Evolutionary conservation across 371 early-diverging fungal genomes (phyloP).

Genomic region (Actinomortierella ambigua): DNA sequence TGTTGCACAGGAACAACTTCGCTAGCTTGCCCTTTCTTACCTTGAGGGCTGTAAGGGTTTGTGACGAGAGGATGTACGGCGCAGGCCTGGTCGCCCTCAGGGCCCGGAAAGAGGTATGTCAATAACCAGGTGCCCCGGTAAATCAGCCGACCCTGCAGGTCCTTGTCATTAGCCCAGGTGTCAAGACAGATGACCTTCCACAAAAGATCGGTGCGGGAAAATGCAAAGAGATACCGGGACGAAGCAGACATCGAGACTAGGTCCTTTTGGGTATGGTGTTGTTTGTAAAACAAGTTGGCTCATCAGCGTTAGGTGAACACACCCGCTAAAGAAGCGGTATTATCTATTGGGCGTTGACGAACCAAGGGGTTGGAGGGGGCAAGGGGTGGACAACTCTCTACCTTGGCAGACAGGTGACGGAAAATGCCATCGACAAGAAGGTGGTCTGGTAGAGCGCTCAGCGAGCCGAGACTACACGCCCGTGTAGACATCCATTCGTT

Average conservation of each 20-base stretch:
- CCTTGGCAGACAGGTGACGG: background rate
- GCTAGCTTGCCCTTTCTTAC: no score
- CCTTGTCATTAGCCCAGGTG: conserved; percentile 9
- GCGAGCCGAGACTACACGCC: background rate
- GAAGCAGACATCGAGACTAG: conserved; percentile 9
- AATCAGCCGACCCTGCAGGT: conserved; percentile 12
- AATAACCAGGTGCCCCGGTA: conserved; percentile 46
- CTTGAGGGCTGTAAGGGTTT: conserved; percentile 18
- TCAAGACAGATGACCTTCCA: conserved; percentile 39
- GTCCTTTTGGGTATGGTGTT: conserved; percentile 9
- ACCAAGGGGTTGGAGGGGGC: background rate
- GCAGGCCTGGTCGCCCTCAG: conserved; percentile 25
- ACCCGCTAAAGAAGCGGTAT: no score
- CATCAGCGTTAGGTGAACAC: background rate
- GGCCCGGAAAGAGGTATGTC: conserved; percentile 38
- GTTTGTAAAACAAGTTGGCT: background rate
- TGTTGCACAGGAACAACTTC: no score
- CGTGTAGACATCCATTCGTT: background rate
- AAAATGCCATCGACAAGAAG: background rate
- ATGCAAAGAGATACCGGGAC: conserved; percentile 36
- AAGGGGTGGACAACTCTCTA: background rate
- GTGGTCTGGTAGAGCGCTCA: background rate
- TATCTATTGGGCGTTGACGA: background rate
- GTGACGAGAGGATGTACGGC: conserved; percentile 23
- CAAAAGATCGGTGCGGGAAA: conserved; percentile 39